Evolutionary conservation across 2,329 filamentous ascomycete genomes (phyloP), one percentile per base, ranked within the genome.

Genomic region (Pseudogymnoascus sp.): DNA sequence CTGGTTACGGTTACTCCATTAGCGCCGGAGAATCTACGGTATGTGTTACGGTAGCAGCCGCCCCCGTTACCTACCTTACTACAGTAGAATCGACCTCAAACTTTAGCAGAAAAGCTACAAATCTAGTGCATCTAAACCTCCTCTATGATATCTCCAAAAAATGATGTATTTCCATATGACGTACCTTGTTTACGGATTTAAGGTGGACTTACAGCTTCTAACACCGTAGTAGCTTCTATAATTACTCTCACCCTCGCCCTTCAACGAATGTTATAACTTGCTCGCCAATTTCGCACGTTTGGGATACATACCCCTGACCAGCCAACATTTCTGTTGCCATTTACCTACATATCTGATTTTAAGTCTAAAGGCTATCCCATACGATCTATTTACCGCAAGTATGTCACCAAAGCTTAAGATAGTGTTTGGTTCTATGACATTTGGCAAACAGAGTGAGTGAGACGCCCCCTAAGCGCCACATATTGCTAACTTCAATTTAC

Each of bases 351-450:
- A 22, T 8, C 16, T 12, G 3, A 12, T 12, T 22, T 12, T 22
- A 22, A 16, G 4, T 12, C 39, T 41, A 22, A 41, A 41, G 4
- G 4, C 39, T 3, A 41, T 41, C 8, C 2, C n/a, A 19, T 39
- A 4, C 2, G n/a, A 41, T 41, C 9, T 4, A 41, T 19, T 9
- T n/a, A 12, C 16, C 39, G 39, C 19, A 42, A 42, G 8, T 2
- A 42, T 42, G 39, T 42, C 39, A 5, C 39, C 19, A 42, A 42
- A 42, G 5, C 16, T 42, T 42, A 42, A 42, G 16, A 42, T 42
- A 42, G 63, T 69, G 22, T 66, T 69, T 39, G 68, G 68, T n/a
- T 64, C 67, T 3, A 68, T 69, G 66, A 68, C 67, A 19, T 66
- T 69, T 60, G 58, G 35, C 58, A 60, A 39, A 41, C n/a, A 41